Percentiles rank a stretch among this genome's conserved stretches.
phyloP scores from a whole-genome alignment of 129 eudicot genomes.

The Scalesia atractyloides region DNA sequence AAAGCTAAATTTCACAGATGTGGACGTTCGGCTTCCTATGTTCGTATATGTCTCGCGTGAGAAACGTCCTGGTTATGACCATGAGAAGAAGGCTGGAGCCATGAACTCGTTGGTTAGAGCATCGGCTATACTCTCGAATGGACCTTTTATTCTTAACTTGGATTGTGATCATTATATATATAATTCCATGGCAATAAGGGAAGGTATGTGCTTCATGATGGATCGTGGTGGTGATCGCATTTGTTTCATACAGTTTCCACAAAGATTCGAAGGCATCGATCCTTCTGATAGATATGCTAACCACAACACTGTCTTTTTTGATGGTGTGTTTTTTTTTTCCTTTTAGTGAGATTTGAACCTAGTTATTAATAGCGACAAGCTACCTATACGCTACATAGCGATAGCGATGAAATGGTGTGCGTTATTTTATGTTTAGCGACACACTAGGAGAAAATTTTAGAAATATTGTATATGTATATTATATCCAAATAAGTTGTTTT shows the following conservation, averaged over 20 bases:
- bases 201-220: slow-evolving; percentile 97
- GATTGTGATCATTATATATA: slow-evolving; percentile 84
- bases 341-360: neutral
- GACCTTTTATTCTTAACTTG: slow-evolving; percentile 91
- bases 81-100: slow-evolving; percentile 95
- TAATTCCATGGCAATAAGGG: slow-evolving; percentile 66
- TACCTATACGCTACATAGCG: too few relatives aligned
- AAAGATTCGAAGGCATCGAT: slow-evolving; percentile 84
- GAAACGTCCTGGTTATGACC: slow-evolving; percentile 83
- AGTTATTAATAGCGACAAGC: too few relatives aligned
- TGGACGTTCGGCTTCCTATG: slow-evolving; percentile 78
- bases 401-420: too few relatives aligned
- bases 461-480: too few relatives aligned
- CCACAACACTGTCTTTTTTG: slow-evolving; percentile 90
- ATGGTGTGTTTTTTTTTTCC: slow-evolving; percentile 46
- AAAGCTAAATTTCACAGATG: slow-evolving; percentile 65
- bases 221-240: slow-evolving; percentile 93
- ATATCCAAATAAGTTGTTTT: too few relatives aligned
- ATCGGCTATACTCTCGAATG: slow-evolving; percentile 83
- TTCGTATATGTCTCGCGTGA: slow-evolving; percentile 90
- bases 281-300: slow-evolving; percentile 93
- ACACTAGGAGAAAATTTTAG: too few relatives aligned
- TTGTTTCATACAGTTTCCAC: slow-evolving; percentile 83
- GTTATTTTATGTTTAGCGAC: too few relatives aligned
- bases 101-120: slow-evolving; percentile 89